Conservation (phyloP, 177 flowering plant species). For the Telopea speciosissima region DNA sequence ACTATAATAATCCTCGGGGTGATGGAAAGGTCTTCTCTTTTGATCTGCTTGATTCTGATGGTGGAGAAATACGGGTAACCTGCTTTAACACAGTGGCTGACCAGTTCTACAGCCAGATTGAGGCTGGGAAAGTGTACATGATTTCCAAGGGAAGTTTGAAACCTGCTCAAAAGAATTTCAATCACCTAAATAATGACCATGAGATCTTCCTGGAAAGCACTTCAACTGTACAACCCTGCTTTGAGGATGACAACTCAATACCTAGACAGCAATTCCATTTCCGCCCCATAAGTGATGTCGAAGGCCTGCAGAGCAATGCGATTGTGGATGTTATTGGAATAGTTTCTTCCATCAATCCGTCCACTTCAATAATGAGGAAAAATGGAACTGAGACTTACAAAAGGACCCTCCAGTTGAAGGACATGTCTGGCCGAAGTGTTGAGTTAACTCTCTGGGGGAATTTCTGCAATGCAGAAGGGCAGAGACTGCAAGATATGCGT, state of each 20-base stretch:
- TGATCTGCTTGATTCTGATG: constrained; percentile 92
- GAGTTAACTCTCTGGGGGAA: constrained; percentile 92
- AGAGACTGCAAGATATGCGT: constrained; percentile 58
- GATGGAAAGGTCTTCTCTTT: constrained; percentile 93
- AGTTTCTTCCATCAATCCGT: constrained; percentile 61
- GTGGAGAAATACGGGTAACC: constrained; percentile 91
- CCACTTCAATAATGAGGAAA: constrained; percentile 68
- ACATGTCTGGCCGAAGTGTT: constrained; percentile 91
- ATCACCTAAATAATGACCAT: constrained; percentile 70
- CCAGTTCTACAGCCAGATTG: constrained; percentile 72
- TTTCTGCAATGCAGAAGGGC: constrained; percentile 80
- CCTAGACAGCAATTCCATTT: constrained; percentile 82
- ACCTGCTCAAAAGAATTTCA: constrained; percentile 82
- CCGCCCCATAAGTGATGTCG: constrained; percentile 67
- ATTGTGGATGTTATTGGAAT: constrained; percentile 83
- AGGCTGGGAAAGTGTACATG: constrained; percentile 73
- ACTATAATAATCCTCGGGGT: constrained; percentile 74
- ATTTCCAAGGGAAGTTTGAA: constrained; percentile 71
- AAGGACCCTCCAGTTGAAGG: constrained; percentile 76
- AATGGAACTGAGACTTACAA: constrained; percentile 80
- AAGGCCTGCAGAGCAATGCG: constrained; percentile 56
- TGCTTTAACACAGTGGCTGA: constrained; percentile 93
- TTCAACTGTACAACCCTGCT: constrained; percentile 64
- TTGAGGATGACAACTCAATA: constrained; percentile 66
- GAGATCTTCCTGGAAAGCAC: constrained; percentile 64